Conservation (phyloP, 1,284 basidiomycete genomes). For the Xanthoconium separans region DNA sequence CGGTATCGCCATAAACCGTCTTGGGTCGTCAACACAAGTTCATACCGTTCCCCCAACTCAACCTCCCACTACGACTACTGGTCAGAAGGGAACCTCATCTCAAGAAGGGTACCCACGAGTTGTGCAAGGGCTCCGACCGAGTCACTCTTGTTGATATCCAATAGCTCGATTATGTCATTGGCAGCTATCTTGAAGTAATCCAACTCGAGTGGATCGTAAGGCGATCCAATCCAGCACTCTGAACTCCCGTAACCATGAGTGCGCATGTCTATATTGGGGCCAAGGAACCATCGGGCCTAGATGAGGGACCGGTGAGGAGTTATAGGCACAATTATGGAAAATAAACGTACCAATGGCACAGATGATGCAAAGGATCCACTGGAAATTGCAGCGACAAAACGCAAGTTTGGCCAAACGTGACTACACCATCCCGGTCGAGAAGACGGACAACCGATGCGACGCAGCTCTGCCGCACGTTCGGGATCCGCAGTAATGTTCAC, state of each 20-base stretch:
- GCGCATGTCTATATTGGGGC: slow-evolving; percentile 5
- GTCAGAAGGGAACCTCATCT: not conserved
- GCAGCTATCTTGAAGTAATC: slow-evolving; percentile 7
- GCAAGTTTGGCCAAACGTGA: slow-evolving; percentile 14
- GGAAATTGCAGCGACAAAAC: slow-evolving; percentile 1
- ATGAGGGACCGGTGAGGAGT: not conserved
- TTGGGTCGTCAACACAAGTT: slow-evolving; percentile 18
- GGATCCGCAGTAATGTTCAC: slow-evolving; percentile 14
- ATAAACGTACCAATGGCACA: slow-evolving; percentile 10
- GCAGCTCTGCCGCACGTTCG: slow-evolving; percentile 20
- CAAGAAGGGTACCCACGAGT: slow-evolving; percentile 6
- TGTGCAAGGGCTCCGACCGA: slow-evolving; percentile 2
- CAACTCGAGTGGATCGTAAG: slow-evolving; percentile 9
- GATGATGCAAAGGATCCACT: slow-evolving; percentile 14
- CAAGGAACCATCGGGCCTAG: slow-evolving; percentile 16
- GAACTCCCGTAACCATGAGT: slow-evolving; percentile 8
- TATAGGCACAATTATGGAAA: not conserved
- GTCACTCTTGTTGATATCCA: slow-evolving; percentile 14
- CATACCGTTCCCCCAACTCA: slow-evolving; percentile 16
- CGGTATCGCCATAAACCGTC: slow-evolving; percentile 29
- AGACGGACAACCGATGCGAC: slow-evolving; percentile 18
- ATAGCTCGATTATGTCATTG: slow-evolving; percentile 16
- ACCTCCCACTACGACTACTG: slow-evolving; percentile 22
- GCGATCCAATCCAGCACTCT: slow-evolving; percentile 7
- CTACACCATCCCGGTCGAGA: slow-evolving; percentile 17